phyloP scores from a whole-genome alignment of 2,329 filamentous ascomycete species.

The Pseudocercospora cruenta region DNA sequence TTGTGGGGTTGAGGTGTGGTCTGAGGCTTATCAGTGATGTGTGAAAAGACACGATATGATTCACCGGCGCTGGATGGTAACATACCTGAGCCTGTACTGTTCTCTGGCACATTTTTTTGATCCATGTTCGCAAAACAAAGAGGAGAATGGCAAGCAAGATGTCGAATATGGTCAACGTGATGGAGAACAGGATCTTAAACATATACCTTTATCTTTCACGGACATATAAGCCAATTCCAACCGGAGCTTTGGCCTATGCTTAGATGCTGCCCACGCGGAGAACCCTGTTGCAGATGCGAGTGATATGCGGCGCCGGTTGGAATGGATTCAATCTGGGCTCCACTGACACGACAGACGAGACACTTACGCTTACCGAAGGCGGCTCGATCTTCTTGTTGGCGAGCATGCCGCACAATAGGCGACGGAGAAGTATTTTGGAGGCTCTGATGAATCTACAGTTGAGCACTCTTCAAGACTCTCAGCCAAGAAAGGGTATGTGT shows the following conservation, averaged over 20 bases:
- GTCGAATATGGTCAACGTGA: not conserved
- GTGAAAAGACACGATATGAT: not conserved
- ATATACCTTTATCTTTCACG: not conserved
- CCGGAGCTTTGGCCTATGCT: not conserved
- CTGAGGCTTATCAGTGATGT: not conserved
- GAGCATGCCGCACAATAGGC: not conserved
- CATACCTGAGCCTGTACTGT: not conserved
- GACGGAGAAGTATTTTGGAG: too few species aligned
- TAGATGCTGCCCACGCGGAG: conserved; percentile 1
- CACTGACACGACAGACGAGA: conserved; percentile 2
- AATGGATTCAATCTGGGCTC: not conserved
- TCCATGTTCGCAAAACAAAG: too few species aligned
- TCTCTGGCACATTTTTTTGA: not conserved
- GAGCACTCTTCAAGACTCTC: too few species aligned
- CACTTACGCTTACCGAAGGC: not conserved
- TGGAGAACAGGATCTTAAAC: not conserved
- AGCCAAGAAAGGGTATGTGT: too few species aligned
- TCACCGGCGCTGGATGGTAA: too few species aligned
- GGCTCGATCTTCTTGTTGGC: not conserved
- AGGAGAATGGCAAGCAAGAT: not conserved
- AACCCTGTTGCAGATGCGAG: conserved; percentile 4
- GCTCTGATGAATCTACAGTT: too few species aligned
- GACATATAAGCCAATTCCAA: not conserved
- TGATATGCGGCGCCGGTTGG: not conserved
- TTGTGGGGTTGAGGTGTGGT: not conserved